Base-by-base conservation (phyloP, 768 basidiomycete genomes). In the Rhodotorula paludigena region DNA sequence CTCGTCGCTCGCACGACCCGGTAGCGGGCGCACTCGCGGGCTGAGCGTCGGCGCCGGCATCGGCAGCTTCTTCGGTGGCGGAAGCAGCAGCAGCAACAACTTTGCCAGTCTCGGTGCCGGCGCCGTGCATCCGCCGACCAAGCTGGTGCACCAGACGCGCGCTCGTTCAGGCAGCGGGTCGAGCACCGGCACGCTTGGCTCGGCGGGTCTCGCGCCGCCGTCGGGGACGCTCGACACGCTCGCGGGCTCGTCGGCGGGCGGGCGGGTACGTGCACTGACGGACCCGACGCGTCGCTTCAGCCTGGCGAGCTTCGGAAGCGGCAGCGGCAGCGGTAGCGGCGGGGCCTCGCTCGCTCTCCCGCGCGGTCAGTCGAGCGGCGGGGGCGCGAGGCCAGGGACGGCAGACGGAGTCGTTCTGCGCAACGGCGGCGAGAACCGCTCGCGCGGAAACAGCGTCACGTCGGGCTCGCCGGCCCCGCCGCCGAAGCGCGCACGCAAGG, bases 31-130 rank as follows among this genome's bases (percentile, higher is more conserved):
- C 18, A 71, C 61, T 39, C 54, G 70, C 6, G 70, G 70, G 2
- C n/a, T 71, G 54, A 67, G 65, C 51, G 70, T 71, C 42, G 70
- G 70, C 14, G 60, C 56, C 4, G 62, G 61, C 23, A 47, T 54
- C 7, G 52, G 52, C 20, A 45, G 62, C 30, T n/a, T 67, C 23
- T 71, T 71, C 28, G 65, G 65, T 6, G 14, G 33, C 49, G 45
- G 25, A 33, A 41, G 33, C 25, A 5, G 3, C 41, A 20, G 47
- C 23, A 23, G 38, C 16, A 11, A 9, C n/a, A n/a, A n/a, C n/a
- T n/a, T n/a, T n/a, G n/a, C n/a, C n/a, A n/a, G n/a, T n/a, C 36
- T 28, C 36, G n/a, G 16, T 38, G 38, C 15, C 12, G 25, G 15
- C 33, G 12, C 38, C 12, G 36, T n/a, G 5, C 8, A 16, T 25